These are phyloP conservation scores for Teratosphaeriaceae sp. DNA, from an alignment of 2,329 filamentous ascomycete genomes.

Conservation along the genomic window DNA sequence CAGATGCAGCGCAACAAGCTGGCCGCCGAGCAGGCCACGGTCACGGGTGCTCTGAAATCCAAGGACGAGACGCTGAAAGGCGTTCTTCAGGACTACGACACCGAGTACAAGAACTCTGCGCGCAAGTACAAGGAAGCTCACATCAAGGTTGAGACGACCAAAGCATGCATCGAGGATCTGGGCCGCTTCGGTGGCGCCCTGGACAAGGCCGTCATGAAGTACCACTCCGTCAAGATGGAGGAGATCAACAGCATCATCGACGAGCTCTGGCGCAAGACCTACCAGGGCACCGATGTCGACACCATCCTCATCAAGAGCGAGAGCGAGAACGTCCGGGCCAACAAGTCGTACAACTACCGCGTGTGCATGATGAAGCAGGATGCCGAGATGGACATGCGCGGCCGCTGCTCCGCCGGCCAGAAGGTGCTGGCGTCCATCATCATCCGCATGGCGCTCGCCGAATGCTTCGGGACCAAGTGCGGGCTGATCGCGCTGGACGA, in stretches of 20 bases:
- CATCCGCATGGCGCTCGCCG: slow-evolving; percentile 89
- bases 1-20: slow-evolving; percentile 63
- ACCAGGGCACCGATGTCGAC: slow-evolving; percentile 95
- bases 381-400: slow-evolving; percentile 98
- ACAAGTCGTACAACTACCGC: slow-evolving; percentile 91
- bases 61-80: slow-evolving; percentile 75
- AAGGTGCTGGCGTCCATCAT: slow-evolving; percentile 97
- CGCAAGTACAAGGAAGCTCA: slow-evolving; percentile 77
- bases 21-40: slow-evolving; percentile 63
- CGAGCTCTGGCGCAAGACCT: slow-evolving; percentile 95
- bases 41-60: slow-evolving; percentile 72
- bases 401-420: slow-evolving; percentile 91
- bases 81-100: slow-evolving; percentile 71
- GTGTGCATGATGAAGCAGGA: slow-evolving; percentile 96
- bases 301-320: slow-evolving; percentile 93
- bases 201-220: slow-evolving; percentile 96
- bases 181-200: slow-evolving; percentile 75
- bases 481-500: slow-evolving; percentile 95
- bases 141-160: slow-evolving; percentile 85
- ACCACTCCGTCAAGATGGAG: slow-evolving; percentile 94
- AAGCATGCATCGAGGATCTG: slow-evolving; percentile 86
- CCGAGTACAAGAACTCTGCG: slow-evolving; percentile 78
- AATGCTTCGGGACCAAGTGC: slow-evolving; percentile 94
- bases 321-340: slow-evolving; percentile 61
- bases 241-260: slow-evolving; percentile 93